Conservation (phyloP, 345 rosid species). For the Rubroshorea leprosula region DNA sequence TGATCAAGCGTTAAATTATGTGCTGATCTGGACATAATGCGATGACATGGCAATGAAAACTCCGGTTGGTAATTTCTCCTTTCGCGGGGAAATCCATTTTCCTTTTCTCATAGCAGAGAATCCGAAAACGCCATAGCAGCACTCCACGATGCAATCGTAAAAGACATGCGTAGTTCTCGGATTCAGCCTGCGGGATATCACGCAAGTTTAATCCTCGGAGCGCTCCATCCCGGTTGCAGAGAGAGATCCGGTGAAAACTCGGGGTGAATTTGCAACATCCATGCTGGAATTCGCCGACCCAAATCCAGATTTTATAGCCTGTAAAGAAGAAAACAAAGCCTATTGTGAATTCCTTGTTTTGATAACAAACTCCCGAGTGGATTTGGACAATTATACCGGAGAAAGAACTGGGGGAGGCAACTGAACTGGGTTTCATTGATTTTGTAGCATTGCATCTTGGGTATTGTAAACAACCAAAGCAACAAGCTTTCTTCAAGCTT, state of each 20-base stretch:
- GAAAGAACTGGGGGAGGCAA: slow-evolving; percentile 25
- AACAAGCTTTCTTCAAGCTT: too few species aligned
- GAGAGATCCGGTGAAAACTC: slow-evolving; percentile 37
- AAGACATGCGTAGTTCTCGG: slow-evolving; percentile 90
- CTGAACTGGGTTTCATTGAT: too few species aligned
- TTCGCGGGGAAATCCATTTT: slow-evolving; percentile 20
- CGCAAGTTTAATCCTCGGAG: slow-evolving; percentile 93
- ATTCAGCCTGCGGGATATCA: slow-evolving; percentile 72
- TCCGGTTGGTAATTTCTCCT: slow-evolving; percentile 35
- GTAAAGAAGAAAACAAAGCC: slow-evolving; percentile 31
- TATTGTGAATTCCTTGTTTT: slow-evolving; percentile 51
- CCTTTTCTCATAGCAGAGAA: slow-evolving; percentile 32
- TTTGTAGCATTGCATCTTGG: too few species aligned
- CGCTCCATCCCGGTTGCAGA: slow-evolving; percentile 64
- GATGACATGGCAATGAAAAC: too few species aligned
- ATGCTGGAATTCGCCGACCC: slow-evolving; percentile 27
- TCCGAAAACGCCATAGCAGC: slow-evolving; percentile 45
- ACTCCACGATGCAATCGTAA: slow-evolving; percentile 68
- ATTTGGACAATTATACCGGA: slow-evolving; percentile 38
- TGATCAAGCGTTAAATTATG: too few species aligned
- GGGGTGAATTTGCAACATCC: slow-evolving; percentile 35
- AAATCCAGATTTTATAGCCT: slow-evolving; percentile 22
- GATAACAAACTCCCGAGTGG: slow-evolving; percentile 59
- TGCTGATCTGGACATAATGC: too few species aligned
- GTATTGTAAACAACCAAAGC: too few species aligned